phyloP scores from a whole-genome alignment of 441 rosid genomes.

The Gossypium lobatum region DNA sequence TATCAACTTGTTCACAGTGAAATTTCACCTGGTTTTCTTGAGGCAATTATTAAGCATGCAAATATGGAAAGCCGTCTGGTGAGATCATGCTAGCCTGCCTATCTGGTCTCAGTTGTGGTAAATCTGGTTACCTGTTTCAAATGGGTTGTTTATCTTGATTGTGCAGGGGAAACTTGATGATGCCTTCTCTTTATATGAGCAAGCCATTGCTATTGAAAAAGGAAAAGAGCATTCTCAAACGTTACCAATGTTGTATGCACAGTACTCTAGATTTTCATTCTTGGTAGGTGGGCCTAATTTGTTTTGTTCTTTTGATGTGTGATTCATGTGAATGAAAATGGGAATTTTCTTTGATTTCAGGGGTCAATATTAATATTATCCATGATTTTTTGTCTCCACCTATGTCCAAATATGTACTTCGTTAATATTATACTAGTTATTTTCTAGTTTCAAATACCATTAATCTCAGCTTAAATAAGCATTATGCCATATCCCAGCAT shows the following conservation, averaged over 20 bases:
- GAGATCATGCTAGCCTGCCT: conserved; percentile 23
- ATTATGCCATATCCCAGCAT: no score
- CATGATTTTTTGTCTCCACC: not conserved
- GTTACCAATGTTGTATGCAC: conserved; percentile 79
- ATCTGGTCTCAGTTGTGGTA: conserved; percentile 3
- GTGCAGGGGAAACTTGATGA: conserved; percentile 76
- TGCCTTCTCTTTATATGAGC: conserved; percentile 73
- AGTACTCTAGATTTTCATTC: conserved; percentile 66
- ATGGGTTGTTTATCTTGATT: conserved; percentile 16
- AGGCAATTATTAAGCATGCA: conserved; percentile 91
- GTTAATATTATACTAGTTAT: not conserved
- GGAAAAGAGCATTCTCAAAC: conserved; percentile 87
- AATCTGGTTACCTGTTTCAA: conserved; percentile 4
- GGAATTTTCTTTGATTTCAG: not conserved
- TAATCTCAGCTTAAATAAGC: no score
- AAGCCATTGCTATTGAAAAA: conserved; percentile 90
- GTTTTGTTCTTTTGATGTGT: not conserved
- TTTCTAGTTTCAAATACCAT: no score
- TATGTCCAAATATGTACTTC: not conserved
- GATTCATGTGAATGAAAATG: not conserved
- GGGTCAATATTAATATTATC: not conserved
- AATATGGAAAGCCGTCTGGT: conserved; percentile 89
- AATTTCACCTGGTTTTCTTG: conserved; percentile 88
- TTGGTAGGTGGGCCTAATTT: conserved; percentile 45
- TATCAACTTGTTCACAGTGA: conserved; percentile 72